A percentile compares a stretch with the other conserved stretches of the same genome.
phyloP scores from a whole-genome alignment of 225 moss, liverwort and hornwort species.

The Pseudoscleropodium purum region DNA sequence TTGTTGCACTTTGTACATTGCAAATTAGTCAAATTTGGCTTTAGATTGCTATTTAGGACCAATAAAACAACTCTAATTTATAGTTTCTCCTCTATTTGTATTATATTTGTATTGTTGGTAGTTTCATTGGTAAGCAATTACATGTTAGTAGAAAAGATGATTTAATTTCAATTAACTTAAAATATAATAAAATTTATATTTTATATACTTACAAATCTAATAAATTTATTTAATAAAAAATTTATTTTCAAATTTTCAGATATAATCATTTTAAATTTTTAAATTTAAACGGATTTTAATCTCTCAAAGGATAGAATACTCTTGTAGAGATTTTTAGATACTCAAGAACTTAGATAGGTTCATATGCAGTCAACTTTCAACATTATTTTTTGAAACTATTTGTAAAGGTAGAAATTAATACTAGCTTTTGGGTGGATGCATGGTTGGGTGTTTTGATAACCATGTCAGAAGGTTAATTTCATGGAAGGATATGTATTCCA shows the following conservation, averaged over 20 bases:
- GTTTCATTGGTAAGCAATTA: not conserved
- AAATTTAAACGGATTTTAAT: not conserved
- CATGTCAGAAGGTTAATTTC: too few relatives aligned
- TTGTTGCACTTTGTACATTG: too few relatives aligned
- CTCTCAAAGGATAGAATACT: accelerated
- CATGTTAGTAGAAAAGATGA: not conserved
- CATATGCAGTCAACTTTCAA: not conserved
- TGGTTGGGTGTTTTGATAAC: too few relatives aligned
- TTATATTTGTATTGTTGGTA: not conserved
- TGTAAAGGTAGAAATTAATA: not conserved
- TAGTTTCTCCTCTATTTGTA: too few relatives aligned
- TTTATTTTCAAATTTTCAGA: not conserved
- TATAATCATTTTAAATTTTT: not conserved
- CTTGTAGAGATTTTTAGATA: too few relatives aligned
- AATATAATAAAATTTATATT: not conserved
- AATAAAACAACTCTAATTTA: too few relatives aligned
- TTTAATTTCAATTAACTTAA: not conserved
- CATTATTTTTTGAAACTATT: not conserved
- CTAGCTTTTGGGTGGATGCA: not conserved
- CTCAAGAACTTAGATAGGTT: accelerated
- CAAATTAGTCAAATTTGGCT: too few relatives aligned
- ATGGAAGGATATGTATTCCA: too few relatives aligned
- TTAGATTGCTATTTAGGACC: too few relatives aligned
- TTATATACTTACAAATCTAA: not conserved
- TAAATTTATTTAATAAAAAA: not conserved